These are phyloP conservation scores for Daldinia decipiens DNA, from an alignment of 495 filamentous ascomycete species.

Conservation along the genomic window DNA sequence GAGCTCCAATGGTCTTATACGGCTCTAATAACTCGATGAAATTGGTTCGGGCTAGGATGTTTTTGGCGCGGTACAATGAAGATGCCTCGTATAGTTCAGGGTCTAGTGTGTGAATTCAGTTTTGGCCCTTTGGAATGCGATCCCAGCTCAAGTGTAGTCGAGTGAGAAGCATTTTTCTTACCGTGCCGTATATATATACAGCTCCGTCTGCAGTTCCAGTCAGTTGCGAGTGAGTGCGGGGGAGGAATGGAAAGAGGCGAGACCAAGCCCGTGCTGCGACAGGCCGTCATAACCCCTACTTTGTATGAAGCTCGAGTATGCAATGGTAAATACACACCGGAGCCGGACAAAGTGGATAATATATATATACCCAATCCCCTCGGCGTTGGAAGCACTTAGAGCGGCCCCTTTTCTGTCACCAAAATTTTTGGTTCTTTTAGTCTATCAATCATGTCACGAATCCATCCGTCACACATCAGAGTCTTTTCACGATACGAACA, in stretches of 20 bases:
- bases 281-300: background rate
- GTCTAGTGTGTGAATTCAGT: constrained; percentile 8
- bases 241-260: background rate
- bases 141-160: background rate
- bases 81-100: constrained; percentile 2
- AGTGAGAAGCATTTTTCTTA: constrained; percentile 2
- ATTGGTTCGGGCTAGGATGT: constrained; percentile 25
- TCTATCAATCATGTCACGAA: constrained; percentile 27
- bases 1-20: background rate
- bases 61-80: constrained; percentile 11
- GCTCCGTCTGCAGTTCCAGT: background rate
- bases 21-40: constrained; percentile 24
- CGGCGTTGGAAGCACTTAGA: constrained; percentile 6
- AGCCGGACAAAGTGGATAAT: background rate
- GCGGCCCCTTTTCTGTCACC: background rate
- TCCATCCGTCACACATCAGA: constrained; percentile 4
- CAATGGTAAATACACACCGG: background rate
- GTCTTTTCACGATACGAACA: constrained; percentile 13
- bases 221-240: constrained; percentile 3
- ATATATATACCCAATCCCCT: background rate
- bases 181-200: constrained; percentile 9
- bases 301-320: background rate
- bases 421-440: background rate
- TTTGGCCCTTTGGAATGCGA: constrained; percentile 1
- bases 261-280: background rate